Conservation (phyloP, 805 yeast genomes). For the Ogataea saltuana region DNA sequence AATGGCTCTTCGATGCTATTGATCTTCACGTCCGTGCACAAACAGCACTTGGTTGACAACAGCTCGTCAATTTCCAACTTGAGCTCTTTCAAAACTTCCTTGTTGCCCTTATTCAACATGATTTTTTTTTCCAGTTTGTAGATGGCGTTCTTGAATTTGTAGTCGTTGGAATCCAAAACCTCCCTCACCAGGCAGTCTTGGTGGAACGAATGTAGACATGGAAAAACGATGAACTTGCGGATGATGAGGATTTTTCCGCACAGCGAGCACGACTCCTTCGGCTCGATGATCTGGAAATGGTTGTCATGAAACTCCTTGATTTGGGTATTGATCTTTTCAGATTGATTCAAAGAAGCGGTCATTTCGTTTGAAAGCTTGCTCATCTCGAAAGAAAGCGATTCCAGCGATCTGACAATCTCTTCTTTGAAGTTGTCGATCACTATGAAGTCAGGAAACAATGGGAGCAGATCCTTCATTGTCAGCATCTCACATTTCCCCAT, state of each 20-base stretch:
- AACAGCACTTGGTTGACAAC: constrained; percentile 63
- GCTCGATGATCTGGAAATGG: constrained; percentile 67
- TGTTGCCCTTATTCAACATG: constrained; percentile 38
- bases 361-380: constrained; percentile 69
- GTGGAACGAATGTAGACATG: constrained; percentile 89
- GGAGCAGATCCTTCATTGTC: constrained; percentile 78
- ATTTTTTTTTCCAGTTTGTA: constrained; percentile 51
- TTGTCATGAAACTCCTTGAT: constrained; percentile 50
- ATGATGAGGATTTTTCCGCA: constrained; percentile 72
- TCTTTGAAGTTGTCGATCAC: constrained; percentile 81
- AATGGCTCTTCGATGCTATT: constrained; percentile 68
- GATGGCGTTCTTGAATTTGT: constrained; percentile 61
- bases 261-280: constrained; percentile 78
- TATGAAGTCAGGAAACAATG: constrained; percentile 80
- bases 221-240: constrained; percentile 76
- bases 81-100: constrained; percentile 32
- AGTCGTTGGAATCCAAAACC: constrained; percentile 63
- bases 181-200: constrained; percentile 77
- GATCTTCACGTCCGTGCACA: constrained; percentile 76
- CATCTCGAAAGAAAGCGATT: constrained; percentile 67
- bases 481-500: constrained; percentile 49
- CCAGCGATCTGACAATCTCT: constrained; percentile 78
- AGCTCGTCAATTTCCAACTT: constrained; percentile 56
- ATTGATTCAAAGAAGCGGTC: constrained; percentile 66
- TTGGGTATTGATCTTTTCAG: constrained; percentile 57